Evolutionary conservation across 495 filamentous ascomycete genomes (phyloP), one percentile per base, ranked within the genome.

Genomic region (Hypoxylon fuscum): DNA sequence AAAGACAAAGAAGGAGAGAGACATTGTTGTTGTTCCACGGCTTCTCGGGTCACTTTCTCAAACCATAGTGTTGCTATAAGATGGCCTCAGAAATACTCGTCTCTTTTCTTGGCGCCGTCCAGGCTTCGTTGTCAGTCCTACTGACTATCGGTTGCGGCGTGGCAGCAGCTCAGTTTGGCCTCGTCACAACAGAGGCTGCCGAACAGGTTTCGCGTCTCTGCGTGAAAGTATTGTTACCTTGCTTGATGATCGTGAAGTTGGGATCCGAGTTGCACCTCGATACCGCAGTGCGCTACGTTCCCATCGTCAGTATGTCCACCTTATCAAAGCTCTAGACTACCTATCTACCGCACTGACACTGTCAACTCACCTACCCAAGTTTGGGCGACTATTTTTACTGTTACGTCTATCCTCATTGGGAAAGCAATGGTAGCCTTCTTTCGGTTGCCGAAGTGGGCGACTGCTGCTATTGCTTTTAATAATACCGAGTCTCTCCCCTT

Each of bases 401-500:
- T 79, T 23, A 34, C 78, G 2, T 89, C 85, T 2, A 83, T 89
- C 42, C 56, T 66, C 0, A 62, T 90, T 17, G 86, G 83, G 1
- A 71, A 74, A 29, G 42, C 75, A 2, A 58, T 74, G 0, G 80
- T 77, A 0, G 73, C 74, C 31, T 10, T 79, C 3, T 79, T 89
- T 49, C 66, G 64, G 27, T 66, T 92, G 29, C 90, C 88, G 1
- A 72, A 75, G 45, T 93, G 88, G 88, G 81, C 83, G 11, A 85
- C 84, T 0, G 85, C 86, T 0, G 86, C 87, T 1, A 79, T 90
- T 43, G 79, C 86, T 35, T 91, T 92, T 76, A 93, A 91, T 76
- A 94, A 92, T 66, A 90, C 90, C 0, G 90, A 87, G 0, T 84
- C 81, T 22, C 83, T 91, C 27, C 90, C 89, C 0, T 75, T 94